Evolutionary conservation across 495 filamentous ascomycete species (phyloP).

Genomic region (Aspergillus asperescens): DNA sequence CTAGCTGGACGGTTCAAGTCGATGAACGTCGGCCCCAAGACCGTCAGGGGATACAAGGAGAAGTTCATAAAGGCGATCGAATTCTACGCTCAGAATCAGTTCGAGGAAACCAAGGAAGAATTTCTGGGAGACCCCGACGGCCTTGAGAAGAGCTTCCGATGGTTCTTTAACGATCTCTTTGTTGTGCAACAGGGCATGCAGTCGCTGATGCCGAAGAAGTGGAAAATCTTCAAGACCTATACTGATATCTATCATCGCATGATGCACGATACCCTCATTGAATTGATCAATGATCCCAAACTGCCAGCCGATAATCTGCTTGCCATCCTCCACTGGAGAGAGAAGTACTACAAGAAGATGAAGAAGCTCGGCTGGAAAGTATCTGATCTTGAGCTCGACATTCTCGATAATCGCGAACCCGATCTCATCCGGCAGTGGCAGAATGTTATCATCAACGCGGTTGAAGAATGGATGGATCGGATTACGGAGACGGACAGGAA

Average conservation of each 20-base stretch:
- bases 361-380: conserved; percentile 72
- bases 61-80: conserved; percentile 82
- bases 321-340: conserved; percentile 87
- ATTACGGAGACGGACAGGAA: conserved; percentile 75
- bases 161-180: conserved; percentile 97
- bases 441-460: conserved; percentile 84
- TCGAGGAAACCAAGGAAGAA: conserved; percentile 63
- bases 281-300: conserved; percentile 73
- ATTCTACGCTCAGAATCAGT: conserved; percentile 63
- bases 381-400: conserved; percentile 68
- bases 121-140: conserved; percentile 79
- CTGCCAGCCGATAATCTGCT: conserved; percentile 74
- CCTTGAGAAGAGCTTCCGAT: conserved; percentile 78
- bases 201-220: conserved; percentile 87
- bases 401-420: conserved; percentile 80
- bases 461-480: conserved; percentile 96
- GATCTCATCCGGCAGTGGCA: conserved; percentile 93
- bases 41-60: conserved; percentile 92
- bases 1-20: conserved; percentile 89
- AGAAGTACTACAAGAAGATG: conserved; percentile 97
- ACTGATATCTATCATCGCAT: conserved; percentile 81
- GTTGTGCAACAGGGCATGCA: conserved; percentile 88
- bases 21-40: conserved; percentile 85
- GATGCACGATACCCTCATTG: conserved; percentile 90
- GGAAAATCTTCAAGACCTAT: conserved; percentile 92